phyloP scores from a whole-genome alignment of 2,329 filamentous ascomycete species.

The Xylariaceae sp. region DNA sequence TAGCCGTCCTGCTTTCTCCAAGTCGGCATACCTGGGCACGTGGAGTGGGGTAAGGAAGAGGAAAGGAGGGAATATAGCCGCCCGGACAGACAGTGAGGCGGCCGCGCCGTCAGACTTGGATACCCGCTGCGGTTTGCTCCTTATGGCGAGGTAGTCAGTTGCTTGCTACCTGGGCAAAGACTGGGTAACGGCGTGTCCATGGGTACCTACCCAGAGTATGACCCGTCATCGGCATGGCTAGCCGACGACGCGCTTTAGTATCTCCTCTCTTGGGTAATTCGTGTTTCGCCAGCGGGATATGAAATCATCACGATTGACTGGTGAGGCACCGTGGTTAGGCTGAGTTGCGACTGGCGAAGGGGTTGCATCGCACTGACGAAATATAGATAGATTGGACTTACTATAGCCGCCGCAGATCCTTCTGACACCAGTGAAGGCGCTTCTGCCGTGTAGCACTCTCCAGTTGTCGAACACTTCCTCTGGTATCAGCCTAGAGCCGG shows the following conservation, averaged over 20 bases:
- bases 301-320: constrained; percentile 76
- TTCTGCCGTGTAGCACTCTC: constrained; percentile 83
- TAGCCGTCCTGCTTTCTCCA: neutral
- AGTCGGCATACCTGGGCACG: too few species aligned
- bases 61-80: neutral
- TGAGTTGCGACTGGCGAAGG: too few species aligned
- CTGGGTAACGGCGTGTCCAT: too few species aligned
- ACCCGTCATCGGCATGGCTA: constrained; percentile 7
- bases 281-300: constrained; percentile 68
- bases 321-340: constrained; percentile 2
- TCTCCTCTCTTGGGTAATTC: constrained; percentile 47
- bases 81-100: neutral
- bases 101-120: neutral
- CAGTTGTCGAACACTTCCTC: constrained; percentile 91
- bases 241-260: constrained; percentile 29
- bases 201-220: neutral
- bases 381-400: too few species aligned
- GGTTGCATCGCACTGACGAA: too few species aligned
- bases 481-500: constrained; percentile 1
- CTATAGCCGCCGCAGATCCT: constrained; percentile 89
- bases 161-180: too few species aligned
- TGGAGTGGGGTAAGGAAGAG: neutral
- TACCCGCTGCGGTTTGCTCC: too few species aligned
- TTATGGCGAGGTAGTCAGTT: too few species aligned
- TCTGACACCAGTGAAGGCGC: constrained; percentile 72